Conservation (phyloP, 192 early-diverging fungal genomes). For the Lobosporangium transversale region DNA sequence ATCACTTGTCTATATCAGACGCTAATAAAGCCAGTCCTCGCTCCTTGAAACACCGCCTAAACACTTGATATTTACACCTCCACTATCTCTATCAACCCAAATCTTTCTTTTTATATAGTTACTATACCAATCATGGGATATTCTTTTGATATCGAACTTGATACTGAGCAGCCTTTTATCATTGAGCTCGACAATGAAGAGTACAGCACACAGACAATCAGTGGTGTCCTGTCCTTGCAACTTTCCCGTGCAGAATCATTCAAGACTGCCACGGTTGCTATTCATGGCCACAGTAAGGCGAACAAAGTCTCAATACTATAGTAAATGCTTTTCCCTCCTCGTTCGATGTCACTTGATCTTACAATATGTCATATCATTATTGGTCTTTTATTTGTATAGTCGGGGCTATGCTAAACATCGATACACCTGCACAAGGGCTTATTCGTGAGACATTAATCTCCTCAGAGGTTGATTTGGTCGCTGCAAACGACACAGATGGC, state of each 20-base stretch:
- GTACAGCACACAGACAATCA: conserved; percentile 22
- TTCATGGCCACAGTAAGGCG: conserved; percentile 44
- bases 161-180: conserved; percentile 49
- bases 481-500: conserved; percentile 47
- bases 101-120: background rate
- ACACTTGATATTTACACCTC: no score
- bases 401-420: conserved; percentile 38
- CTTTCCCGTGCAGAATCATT: conserved; percentile 34
- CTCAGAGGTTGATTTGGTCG: conserved; percentile 24
- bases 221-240: conserved; percentile 24
- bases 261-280: conserved; percentile 40
- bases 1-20: background rate
- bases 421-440: conserved; percentile 17
- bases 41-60: no score
- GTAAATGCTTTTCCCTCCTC: no score
- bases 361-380: background rate
- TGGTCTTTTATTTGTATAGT: no score
- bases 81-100: background rate
- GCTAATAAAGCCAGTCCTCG: background rate
- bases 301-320: no score
- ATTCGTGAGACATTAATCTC: conserved; percentile 20
- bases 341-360: no score
- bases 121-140: conserved; percentile 20
- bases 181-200: conserved; percentile 31
- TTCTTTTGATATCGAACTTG: conserved; percentile 43